Percentiles rank a stretch among this genome's conserved stretches.
These are phyloP conservation scores for Suaeda aralocaspica DNA, from an alignment of 148 eudicot genomes.

Conservation along the genomic window DNA sequence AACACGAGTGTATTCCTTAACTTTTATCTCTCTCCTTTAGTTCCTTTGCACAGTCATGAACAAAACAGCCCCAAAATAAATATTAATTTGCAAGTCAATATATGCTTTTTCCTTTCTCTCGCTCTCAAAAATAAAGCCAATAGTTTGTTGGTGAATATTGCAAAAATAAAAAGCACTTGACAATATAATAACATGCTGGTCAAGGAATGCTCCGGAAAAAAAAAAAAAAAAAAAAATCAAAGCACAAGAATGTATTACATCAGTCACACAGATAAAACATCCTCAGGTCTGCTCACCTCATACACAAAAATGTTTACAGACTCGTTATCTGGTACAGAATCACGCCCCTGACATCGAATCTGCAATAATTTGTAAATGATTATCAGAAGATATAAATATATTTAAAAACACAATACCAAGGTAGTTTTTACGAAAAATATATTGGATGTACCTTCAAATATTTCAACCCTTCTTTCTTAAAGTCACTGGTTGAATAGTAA, in stretches of 20 bases:
- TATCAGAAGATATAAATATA: too few species aligned
- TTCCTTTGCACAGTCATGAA: neutral
- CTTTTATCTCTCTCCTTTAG: neutral
- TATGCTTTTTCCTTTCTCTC: too few species aligned
- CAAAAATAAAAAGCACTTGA: too few species aligned
- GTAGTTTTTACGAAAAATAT: neutral
- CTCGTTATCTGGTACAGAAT: slow-evolving; percentile 93
- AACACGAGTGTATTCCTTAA: too few species aligned
- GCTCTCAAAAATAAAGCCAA: too few species aligned
- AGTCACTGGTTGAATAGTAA: slow-evolving; percentile 64
- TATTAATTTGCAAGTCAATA: too few species aligned
- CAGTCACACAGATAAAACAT: neutral
- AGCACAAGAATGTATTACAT: neutral
- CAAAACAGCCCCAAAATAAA: neutral
- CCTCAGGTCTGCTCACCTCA: slow-evolving; percentile 50
- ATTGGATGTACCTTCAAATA: slow-evolving; percentile 66
- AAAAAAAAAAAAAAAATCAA: neutral
- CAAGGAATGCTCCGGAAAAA: neutral
- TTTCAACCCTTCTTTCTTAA: slow-evolving; percentile 78
- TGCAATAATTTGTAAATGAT: slow-evolving; percentile 20
- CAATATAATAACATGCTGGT: neutral
- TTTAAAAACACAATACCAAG: too few species aligned
- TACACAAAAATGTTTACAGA: slow-evolving; percentile 81
- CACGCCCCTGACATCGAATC: slow-evolving; percentile 97
- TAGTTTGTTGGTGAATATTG: too few species aligned